Base-by-base conservation (phyloP, 2,329 filamentous ascomycete genomes). In the Ophiocordyceps unilateralis region DNA sequence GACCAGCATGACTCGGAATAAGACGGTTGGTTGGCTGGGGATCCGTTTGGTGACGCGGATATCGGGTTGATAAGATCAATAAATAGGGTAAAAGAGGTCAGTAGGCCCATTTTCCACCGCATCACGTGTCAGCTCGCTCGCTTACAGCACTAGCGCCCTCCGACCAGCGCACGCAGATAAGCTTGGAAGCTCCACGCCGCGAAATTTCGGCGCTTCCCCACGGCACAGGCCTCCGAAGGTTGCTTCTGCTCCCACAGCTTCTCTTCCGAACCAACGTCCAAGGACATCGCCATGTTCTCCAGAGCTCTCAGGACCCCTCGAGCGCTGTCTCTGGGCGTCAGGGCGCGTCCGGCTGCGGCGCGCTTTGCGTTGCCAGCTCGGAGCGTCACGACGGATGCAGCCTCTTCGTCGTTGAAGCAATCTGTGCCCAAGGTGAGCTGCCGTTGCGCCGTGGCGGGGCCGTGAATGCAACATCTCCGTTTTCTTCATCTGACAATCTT, bases 331-430 rank as follows among this genome's bases (percentile, higher is more conserved):
- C 60, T 81, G 63, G 68, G 70, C 58, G 58, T 65, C 55, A 62
- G 65, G 49, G 60, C 62, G 50, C 60, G 65, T 26, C 24, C 24
- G 43, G 57, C 62, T 43, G 58, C 62, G 45, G 34, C 45, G 37
- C 58, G 69, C 47, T 56, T 64, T 45, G 64, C 65, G 49, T 60
- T 63, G 49, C 67, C 71, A 53, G 69, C 77, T 61, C 78, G 89
- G 62, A 76, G 76, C 54, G 91, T 98, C 58, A 98, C 91, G 54
- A 96, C 91, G 53, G 82, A 96, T 67, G 91, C 91, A 51, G 91
- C 91, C 53, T 89, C 83, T 57, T 80, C 87, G 56, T 85, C 93
- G 64, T 80, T 87, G 56, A 85, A 89, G 63, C 84, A 83, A 71
- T 71, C 77, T 50, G 68, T 74, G 51, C 69, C 71, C 46, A 51